These are phyloP conservation scores for Ustilago crameri DNA, from an alignment of 1,284 basidiomycete genomes.

Conservation along the genomic window DNA sequence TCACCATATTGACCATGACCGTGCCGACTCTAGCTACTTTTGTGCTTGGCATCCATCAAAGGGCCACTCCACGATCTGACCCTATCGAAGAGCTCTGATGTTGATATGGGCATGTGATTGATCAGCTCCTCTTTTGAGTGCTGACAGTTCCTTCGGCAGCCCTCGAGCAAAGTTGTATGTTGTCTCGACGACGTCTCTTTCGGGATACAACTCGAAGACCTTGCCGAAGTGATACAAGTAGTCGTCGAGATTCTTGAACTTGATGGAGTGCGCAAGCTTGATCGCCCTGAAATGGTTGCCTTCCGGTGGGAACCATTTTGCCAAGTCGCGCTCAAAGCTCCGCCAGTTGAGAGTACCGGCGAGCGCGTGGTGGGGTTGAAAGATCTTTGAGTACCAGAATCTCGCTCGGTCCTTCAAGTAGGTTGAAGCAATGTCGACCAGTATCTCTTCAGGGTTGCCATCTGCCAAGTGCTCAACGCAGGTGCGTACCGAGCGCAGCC, in stretches of 20 bases:
- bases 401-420: too few relatives aligned
- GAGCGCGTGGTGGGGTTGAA: too few relatives aligned
- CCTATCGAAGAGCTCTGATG: too few relatives aligned
- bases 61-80: too few relatives aligned
- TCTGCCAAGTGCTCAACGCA: too few relatives aligned
- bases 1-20: too few relatives aligned
- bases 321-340: neutral
- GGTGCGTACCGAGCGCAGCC: too few relatives aligned
- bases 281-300: conserved; percentile 1
- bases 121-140: neutral
- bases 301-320: neutral
- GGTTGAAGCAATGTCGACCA: too few relatives aligned
- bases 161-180: conserved; percentile 3
- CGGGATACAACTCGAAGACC: conserved; percentile 1
- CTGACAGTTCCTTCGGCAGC: neutral
- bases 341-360: neutral
- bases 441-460: too few relatives aligned
- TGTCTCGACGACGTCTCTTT: conserved; percentile 3
- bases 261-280: neutral
- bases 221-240: neutral
- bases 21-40: too few relatives aligned
- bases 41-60: too few relatives aligned
- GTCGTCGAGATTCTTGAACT: neutral
- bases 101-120: neutral
- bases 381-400: too few relatives aligned